Evolutionary conservation across 306 rosid species (phyloP).

Genomic region (Medicago ruthenica): DNA sequence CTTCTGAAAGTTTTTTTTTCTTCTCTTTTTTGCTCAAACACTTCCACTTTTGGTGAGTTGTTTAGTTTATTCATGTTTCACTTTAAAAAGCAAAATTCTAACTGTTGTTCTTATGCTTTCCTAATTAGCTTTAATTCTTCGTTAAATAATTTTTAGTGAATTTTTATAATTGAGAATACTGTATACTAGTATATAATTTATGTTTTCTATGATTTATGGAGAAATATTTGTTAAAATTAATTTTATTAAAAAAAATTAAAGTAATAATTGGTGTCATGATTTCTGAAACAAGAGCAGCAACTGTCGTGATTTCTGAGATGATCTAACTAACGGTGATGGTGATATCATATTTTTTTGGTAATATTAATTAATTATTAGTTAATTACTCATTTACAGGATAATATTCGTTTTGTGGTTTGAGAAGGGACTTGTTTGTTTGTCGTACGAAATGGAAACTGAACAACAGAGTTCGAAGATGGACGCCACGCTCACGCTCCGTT

Average conservation of each 20-base stretch:
- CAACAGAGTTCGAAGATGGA: slow-evolving; percentile 54
- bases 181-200: not conserved
- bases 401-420: slow-evolving; percentile 31
- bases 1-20: not conserved
- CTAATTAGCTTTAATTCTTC: slow-evolving; percentile 15
- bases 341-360: slow-evolving; percentile 29
- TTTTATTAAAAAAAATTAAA: not conserved
- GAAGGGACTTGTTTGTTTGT: slow-evolving; percentile 45
- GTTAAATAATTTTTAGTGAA: not conserved
- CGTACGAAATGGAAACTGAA: slow-evolving; percentile 66
- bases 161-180: not conserved
- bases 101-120: slow-evolving; percentile 18
- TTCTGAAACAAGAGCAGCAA: slow-evolving; percentile 48
- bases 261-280: slow-evolving; percentile 20
- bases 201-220: not conserved
- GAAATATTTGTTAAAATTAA: not conserved
- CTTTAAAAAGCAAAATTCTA: not conserved
- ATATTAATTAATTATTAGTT: slow-evolving; percentile 1
- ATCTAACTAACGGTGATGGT: slow-evolving; percentile 51
- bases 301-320: slow-evolving; percentile 47
- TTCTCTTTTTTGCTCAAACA: slow-evolving; percentile 24
- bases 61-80: not conserved
- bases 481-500: slow-evolving; percentile 54
- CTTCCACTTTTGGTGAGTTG: not conserved
- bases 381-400: slow-evolving; percentile 30